Conservation (phyloP, 768 basidiomycete species). For the Tylopilus rubrobrunneus region DNA sequence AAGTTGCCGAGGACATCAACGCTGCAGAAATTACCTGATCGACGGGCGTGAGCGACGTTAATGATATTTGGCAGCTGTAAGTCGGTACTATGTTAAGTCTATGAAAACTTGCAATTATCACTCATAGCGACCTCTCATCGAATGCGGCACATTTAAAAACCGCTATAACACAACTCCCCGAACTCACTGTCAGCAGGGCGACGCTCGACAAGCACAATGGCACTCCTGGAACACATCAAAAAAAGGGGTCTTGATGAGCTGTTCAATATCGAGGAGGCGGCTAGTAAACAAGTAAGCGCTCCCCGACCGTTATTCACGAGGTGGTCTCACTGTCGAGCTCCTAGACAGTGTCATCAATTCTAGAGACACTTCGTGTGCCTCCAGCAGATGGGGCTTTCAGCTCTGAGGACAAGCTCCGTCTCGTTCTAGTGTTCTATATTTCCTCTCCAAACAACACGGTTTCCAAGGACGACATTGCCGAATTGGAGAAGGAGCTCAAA, state of each 20-base stretch:
- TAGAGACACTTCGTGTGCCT: constrained; percentile 80
- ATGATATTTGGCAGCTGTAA: constrained; percentile 91
- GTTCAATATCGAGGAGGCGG: constrained; percentile 92
- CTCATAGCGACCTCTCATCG: constrained; percentile 70
- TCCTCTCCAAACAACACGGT: constrained; percentile 77
- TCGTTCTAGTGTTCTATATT: constrained; percentile 91
- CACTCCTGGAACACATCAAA: constrained; percentile 85
- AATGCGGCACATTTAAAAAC: constrained; percentile 95
- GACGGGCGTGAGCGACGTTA: constrained; percentile 94
- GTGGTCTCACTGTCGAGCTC: not conserved
- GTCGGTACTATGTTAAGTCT: constrained; percentile 24
- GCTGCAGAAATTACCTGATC: constrained; percentile 92
- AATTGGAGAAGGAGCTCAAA: constrained; percentile 85
- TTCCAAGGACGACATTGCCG: constrained; percentile 82
- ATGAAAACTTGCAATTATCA: constrained; percentile 5
- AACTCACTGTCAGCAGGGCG: constrained; percentile 93
- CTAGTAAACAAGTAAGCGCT: constrained; percentile 68
- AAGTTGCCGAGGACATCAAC: constrained; percentile 98
- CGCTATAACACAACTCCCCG: constrained; percentile 94
- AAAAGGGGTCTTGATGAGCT: constrained; percentile 91
- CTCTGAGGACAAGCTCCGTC: constrained; percentile 82
- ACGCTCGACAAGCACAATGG: constrained; percentile 97
- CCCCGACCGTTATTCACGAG: not conserved
- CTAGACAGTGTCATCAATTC: constrained; percentile 72
- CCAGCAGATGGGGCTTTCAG: constrained; percentile 64